Evolutionary conservation across 2,329 filamentous ascomycete species (phyloP), one percentile per base, ranked within the genome.

Genomic region (Penicillium sp.): DNA sequence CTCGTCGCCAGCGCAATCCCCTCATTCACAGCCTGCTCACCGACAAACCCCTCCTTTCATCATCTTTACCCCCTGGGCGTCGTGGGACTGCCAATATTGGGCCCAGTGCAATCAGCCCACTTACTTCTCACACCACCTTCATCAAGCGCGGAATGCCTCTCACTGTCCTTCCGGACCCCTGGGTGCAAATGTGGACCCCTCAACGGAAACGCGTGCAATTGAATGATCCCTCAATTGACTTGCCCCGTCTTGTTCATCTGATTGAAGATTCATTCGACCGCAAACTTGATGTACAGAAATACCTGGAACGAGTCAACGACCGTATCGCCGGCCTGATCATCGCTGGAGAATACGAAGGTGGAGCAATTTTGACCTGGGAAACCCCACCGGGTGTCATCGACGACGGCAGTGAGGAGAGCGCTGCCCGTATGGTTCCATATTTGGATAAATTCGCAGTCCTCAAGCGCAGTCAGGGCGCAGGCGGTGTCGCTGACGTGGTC

Each of bases 381-480:
- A 80, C 80, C 29, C 90, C 92, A 0, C 81, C 77, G 0, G 83
- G 79, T 0, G 74, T 84, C 18, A 74, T 76, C 42, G 80, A 84
- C 46, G 79, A 84, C 47, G 70, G 78, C 65, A 66, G 81, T 71
- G 53, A 81, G 51, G 73, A 77, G 16, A 79, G 80, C 45, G 67
- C 74, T 33, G 80, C 80, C 1, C 82, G 88, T 9, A 82, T 90
- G 60, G 89, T 99, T 0, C 94, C 94, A 0, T 99, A 99, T 69
- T 81, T 99, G 28, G 94, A 99, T 73, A 99, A 99, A 70, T 97
- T 99, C 68, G 94, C 94, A 0, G 94, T 99, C 0, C 79, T 96
- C 15, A 93, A 89, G 61, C 87, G 85, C 54, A 88, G 87, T 12
- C 94, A 99, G 70, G 94, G 94, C 0, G 89, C 89, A 0, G 90